A percentile compares a stretch with the other conserved stretches of the same genome.
These are phyloP conservation scores for Penicillium sp. DNA, from an alignment of 2,329 filamentous ascomycete species.

Conservation along the genomic window DNA sequence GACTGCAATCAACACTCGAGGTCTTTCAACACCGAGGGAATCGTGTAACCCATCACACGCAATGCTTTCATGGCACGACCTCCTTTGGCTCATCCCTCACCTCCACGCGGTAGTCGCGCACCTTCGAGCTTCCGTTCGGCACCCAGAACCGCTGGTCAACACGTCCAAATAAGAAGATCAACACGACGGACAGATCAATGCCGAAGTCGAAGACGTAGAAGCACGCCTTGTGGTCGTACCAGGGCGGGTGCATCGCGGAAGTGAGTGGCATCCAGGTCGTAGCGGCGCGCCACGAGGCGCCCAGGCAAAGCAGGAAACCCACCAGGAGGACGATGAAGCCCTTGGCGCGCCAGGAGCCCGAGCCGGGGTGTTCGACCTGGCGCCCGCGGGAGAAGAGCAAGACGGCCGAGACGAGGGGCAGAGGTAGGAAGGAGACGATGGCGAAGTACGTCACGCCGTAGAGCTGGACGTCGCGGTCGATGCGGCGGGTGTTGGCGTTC, in stretches of 20 bases:
- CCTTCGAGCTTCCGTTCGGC: slow-evolving; percentile 56
- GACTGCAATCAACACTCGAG: no score
- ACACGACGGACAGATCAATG: slow-evolving; percentile 69
- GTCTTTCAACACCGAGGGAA: no score
- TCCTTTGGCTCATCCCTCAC: no score
- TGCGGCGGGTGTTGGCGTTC: slow-evolving; percentile 46
- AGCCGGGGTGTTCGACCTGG: slow-evolving; percentile 62
- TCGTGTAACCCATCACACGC: no score
- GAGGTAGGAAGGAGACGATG: slow-evolving; percentile 64
- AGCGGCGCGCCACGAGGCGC: slow-evolving; percentile 66
- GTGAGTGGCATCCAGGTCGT: slow-evolving; percentile 54
- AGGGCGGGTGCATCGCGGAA: slow-evolving; percentile 56
- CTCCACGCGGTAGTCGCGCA: slow-evolving; percentile 14
- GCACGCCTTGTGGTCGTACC: slow-evolving; percentile 67
- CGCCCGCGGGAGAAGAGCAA: slow-evolving; percentile 47
- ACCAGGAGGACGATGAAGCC: slow-evolving; percentile 61
- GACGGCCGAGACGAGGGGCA: slow-evolving; percentile 54
- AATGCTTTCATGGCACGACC: no score
- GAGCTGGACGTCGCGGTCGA: slow-evolving; percentile 63
- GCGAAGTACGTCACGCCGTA: slow-evolving; percentile 62
- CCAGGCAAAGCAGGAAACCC: slow-evolving; percentile 61
- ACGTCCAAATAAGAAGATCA: slow-evolving; percentile 62
- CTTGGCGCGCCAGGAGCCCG: slow-evolving; percentile 65
- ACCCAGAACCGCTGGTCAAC: slow-evolving; percentile 75
- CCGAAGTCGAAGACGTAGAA: slow-evolving; percentile 80